Evolutionary conservation across 305 asterid genomes (phyloP), one percentile per base, ranked within the genome.

Genomic region (Euphrasia arctica): DNA sequence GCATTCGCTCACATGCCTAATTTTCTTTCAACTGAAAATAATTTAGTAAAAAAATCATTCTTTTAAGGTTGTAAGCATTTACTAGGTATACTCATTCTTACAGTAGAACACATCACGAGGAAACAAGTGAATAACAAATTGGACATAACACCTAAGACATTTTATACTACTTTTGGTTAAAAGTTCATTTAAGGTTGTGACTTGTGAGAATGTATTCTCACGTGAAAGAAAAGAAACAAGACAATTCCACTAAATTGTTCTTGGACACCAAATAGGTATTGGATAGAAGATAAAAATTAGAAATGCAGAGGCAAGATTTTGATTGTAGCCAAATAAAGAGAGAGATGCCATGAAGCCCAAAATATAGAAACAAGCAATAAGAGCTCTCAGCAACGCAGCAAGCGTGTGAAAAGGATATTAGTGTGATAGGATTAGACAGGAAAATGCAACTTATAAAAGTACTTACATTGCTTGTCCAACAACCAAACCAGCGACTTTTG

Each of bases 401-500:
- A 60, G 70, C 68, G 57, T 59, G 70, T 18, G 22, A 25, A 29
- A 18, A 68, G 36, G 50, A 64, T 15, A 58, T 28, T 50, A 25
- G 63, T 42, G 36, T 8, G 22, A 52, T 54, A 32, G 48, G 69
- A 63, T 3, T 41, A 41, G 59, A 65, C 62, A 60, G 39, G 54
- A 71, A 54, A 48, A 52, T 58, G 43, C 43, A 70, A 49, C 65
- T 60, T 64, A 29, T 22, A 62, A 60, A 18, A 45, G 71, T 47
- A 68, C 79, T 74, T 72, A 85, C 95, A 31, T 80, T 78, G 77
- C 70, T 63, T 60, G 85, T 71, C 93, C 93, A 86, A 82, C 93
- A 95, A 74, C 95, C 93, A 71, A 81, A 72, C 93, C 95, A 89
- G 47, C 86, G 87, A 74, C 95, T 89, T 59, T 80, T 78, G 58